Evolutionary conservation across 148 eudicot genomes (phyloP).

Genomic region (Chenopodium suecicum): DNA sequence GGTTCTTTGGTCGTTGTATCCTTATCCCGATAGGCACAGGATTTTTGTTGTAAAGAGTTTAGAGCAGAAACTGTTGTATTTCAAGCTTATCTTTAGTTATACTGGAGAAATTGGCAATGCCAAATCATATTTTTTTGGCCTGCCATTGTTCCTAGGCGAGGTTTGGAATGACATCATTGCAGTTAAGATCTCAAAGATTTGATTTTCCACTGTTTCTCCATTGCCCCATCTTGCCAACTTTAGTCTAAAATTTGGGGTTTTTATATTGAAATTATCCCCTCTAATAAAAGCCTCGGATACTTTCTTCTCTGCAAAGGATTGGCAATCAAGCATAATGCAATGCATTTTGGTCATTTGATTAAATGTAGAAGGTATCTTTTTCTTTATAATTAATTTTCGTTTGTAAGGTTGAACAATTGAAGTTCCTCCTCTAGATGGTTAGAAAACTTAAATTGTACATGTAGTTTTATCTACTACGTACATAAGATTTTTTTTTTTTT

Average conservation of each 20-base stretch:
- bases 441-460: too few relatives aligned
- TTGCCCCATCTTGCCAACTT: not conserved
- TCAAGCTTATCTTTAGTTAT: conserved; percentile 14
- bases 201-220: not conserved
- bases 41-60: conserved; percentile 24
- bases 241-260: not conserved
- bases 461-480: too few relatives aligned
- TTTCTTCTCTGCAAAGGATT: not conserved
- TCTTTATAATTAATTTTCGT: too few relatives aligned
- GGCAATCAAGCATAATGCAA: not conserved
- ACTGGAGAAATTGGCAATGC: conserved; percentile 11
- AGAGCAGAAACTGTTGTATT: conserved; percentile 16
- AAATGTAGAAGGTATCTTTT: too few relatives aligned
- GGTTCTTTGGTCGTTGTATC: conserved; percentile 20
- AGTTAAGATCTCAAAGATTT: not conserved
- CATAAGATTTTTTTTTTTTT: too few relatives aligned
- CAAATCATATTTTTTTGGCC: not conserved
- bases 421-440: too few relatives aligned
- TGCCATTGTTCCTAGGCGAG: not conserved
- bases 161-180: conserved; percentile 7
- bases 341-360: too few relatives aligned
- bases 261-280: not conserved
- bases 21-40: conserved; percentile 11
- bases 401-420: too few relatives aligned
- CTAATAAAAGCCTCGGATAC: not conserved